A percentile compares a stretch with the other conserved stretches of the same genome.
Conservation (phyloP, 257 asterid genomes). For the Solanum phureja region DNA sequence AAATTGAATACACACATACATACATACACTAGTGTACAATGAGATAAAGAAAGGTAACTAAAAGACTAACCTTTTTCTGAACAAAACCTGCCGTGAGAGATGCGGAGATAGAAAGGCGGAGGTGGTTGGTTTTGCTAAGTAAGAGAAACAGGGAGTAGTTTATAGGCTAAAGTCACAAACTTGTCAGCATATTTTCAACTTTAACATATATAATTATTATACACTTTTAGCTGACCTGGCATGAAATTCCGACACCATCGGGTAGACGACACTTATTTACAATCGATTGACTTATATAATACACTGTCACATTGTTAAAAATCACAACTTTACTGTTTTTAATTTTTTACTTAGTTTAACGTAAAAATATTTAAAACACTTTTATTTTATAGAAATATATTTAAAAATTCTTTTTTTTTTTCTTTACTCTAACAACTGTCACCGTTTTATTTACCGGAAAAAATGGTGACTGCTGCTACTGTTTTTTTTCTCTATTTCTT, state of each 20-base stretch:
- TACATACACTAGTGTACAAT: background rate
- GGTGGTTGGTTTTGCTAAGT: background rate
- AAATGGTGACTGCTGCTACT: background rate
- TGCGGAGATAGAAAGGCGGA: background rate
- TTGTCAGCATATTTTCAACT: background rate
- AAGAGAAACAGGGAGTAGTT: background rate
- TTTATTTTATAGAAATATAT: background rate
- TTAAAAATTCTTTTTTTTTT: too few relatives aligned
- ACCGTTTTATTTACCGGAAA: background rate
- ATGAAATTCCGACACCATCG: background rate
- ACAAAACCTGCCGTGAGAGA: background rate
- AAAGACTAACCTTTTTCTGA: background rate
- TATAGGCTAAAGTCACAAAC: background rate
- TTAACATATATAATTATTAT: background rate
- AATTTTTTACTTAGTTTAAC: background rate
- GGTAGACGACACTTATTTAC: background rate
- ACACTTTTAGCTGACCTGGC: background rate
- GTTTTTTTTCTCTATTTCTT: background rate
- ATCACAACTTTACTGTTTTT: background rate
- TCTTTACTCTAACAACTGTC: background rate
- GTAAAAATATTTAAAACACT: background rate
- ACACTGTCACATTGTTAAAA: background rate
- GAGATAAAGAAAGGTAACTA: background rate
- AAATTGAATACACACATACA: background rate
- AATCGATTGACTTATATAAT: background rate